Percentiles rank a stretch among this genome's conserved stretches.
phyloP scores from a whole-genome alignment of 768 basidiomycete genomes.

The Mycena alexandri region DNA sequence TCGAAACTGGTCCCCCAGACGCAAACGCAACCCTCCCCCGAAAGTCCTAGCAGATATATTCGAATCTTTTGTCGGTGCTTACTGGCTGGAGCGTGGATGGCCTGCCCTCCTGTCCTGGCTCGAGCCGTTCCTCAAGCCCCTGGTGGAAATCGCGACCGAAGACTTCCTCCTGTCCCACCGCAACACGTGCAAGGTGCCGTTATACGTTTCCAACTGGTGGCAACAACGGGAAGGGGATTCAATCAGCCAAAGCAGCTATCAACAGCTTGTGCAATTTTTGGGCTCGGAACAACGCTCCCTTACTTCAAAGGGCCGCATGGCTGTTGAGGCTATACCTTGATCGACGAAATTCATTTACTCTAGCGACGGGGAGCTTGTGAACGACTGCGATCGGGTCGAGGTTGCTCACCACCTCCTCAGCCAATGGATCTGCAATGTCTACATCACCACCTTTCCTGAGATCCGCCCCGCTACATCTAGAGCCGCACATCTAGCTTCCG shows the following conservation, averaged over 20 bases:
- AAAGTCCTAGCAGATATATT: constrained; percentile 50
- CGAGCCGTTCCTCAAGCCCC: constrained; percentile 39
- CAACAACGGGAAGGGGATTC: constrained; percentile 1
- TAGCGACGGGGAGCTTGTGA: constrained; percentile 31
- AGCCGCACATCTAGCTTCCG: constrained; percentile 41
- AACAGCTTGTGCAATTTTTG: constrained; percentile 35
- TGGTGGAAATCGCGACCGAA: constrained; percentile 42
- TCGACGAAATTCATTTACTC: constrained; percentile 26
- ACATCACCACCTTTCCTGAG: constrained; percentile 41
- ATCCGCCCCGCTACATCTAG: constrained; percentile 36
- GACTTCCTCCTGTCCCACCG: constrained; percentile 39
- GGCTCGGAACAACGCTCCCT: constrained; percentile 23
- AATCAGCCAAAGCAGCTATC: constrained; percentile 5
- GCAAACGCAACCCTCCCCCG: constrained; percentile 39
- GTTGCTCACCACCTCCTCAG: constrained; percentile 47
- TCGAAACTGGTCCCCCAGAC: constrained; percentile 39
- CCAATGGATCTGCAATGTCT: constrained; percentile 46
- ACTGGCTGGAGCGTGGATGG: constrained; percentile 48
- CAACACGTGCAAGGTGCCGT: constrained; percentile 13
- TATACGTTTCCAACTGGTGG: constrained; percentile 27
- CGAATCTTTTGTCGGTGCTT: constrained; percentile 47
- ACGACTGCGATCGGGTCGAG: constrained; percentile 40
- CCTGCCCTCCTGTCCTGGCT: constrained; percentile 43
- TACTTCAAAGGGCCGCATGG: constrained; percentile 21
- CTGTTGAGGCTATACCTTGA: constrained; percentile 24